Evolutionary conservation across 2,329 filamentous ascomycete genomes (phyloP).

Genomic region (Penicillium expansum): DNA sequence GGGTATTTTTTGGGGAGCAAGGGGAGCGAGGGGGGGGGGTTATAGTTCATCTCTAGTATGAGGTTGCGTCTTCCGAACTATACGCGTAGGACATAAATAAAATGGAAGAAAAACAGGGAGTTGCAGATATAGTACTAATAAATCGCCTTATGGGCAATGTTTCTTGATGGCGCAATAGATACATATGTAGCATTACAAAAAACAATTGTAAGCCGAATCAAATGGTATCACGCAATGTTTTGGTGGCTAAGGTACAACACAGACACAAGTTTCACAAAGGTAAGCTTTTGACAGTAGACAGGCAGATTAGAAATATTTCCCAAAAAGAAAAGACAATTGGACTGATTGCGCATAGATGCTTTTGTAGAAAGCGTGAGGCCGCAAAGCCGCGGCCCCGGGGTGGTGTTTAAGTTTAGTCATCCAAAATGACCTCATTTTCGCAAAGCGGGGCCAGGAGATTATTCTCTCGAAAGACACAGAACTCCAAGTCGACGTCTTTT

Average conservation of each 20-base stretch:
- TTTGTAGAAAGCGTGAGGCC: not conserved
- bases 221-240: slow-evolving; percentile 2
- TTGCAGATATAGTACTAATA: no score
- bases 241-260: not conserved
- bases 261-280: not conserved
- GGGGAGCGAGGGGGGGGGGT: no score
- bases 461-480: not conserved
- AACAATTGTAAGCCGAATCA: not conserved
- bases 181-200: not conserved
- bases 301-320: no score
- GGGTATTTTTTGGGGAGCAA: no score
- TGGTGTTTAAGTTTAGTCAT: slow-evolving; percentile 4
- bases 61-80: no score
- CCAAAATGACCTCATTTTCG: slow-evolving; percentile 10
- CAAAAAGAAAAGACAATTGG: no score
- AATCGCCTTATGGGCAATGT: no score
- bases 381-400: not conserved
- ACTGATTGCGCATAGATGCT: not conserved
- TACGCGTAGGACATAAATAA: no score
- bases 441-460: slow-evolving; percentile 10
- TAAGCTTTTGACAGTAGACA: no score
- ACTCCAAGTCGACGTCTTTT: not conserved
- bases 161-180: slow-evolving; percentile 18
- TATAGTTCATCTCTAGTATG: no score
- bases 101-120: no score